Evolutionary conservation across 257 asterid species (phyloP).

Genomic region (Sherardia arvensis): DNA sequence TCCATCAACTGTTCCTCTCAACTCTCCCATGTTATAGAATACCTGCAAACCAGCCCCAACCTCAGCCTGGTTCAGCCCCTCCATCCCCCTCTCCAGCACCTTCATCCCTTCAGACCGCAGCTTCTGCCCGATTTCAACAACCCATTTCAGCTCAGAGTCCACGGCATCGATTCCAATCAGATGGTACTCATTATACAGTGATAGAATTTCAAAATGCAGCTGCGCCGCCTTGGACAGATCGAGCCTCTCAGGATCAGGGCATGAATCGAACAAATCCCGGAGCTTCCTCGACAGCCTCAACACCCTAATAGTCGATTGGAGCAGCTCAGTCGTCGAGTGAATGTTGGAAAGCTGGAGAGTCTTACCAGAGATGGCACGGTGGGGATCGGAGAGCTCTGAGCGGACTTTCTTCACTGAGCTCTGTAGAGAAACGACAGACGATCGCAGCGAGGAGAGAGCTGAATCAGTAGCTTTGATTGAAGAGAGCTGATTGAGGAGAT

Average conservation of each 20-base stretch:
- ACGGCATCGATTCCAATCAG: slow-evolving; percentile 75
- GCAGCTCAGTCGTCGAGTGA: slow-evolving; percentile 48
- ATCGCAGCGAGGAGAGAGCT: slow-evolving; percentile 63
- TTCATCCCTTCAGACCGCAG: slow-evolving; percentile 80
- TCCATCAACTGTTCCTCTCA: slow-evolving; percentile 84
- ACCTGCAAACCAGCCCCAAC: slow-evolving; percentile 95
- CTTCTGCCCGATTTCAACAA: slow-evolving; percentile 59
- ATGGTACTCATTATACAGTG: slow-evolving; percentile 58
- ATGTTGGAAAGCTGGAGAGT: slow-evolving; percentile 68
- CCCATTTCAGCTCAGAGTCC: slow-evolving; percentile 85
- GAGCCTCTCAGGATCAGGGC: slow-evolving; percentile 49
- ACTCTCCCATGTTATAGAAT: slow-evolving; percentile 94
- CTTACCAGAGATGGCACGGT: slow-evolving; percentile 43
- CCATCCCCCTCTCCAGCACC: slow-evolving; percentile 87
- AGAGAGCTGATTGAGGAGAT: slow-evolving; percentile 75
- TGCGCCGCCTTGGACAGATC: slow-evolving; percentile 92
- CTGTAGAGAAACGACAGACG: slow-evolving; percentile 68
- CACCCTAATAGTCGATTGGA: slow-evolving; percentile 56
- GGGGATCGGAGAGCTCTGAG: slow-evolving; percentile 80
- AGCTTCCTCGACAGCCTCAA: slow-evolving; percentile 64
- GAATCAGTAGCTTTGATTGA: slow-evolving; percentile 66
- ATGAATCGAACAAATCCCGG: slow-evolving; percentile 42
- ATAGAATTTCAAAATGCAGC: slow-evolving; percentile 73
- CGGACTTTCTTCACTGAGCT: slow-evolving; percentile 69
- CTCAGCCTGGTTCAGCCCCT: slow-evolving; percentile 90